These are phyloP conservation scores for Ephemerocybe angulata DNA, from an alignment of 768 basidiomycete genomes.

Conservation along the genomic window DNA sequence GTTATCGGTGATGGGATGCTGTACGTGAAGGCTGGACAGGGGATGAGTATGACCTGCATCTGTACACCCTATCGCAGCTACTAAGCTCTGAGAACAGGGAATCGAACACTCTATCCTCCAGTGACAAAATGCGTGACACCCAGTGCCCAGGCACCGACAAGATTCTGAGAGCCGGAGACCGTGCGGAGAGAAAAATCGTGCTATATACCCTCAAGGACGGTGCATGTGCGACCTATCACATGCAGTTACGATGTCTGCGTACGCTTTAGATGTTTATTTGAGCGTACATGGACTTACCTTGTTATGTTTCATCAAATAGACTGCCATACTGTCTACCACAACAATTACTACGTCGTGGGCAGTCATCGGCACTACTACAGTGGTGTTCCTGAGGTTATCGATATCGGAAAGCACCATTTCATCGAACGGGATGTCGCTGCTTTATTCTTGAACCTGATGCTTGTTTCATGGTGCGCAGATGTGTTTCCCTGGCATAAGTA, in stretches of 20 bases:
- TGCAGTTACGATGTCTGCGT: slow-evolving; percentile 8
- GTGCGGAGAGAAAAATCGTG: slow-evolving; percentile 7
- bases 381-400: slow-evolving; percentile 18
- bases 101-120: slow-evolving; percentile 14
- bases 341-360: slow-evolving; percentile 21
- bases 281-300: slow-evolving; percentile 16
- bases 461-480: slow-evolving; percentile 17
- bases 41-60: too few species aligned
- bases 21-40: too few species aligned
- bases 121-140: slow-evolving; percentile 5
- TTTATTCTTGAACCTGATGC: slow-evolving; percentile 20
- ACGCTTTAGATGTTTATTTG: not conserved
- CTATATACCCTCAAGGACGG: slow-evolving; percentile 11
- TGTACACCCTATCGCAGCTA: too few species aligned
- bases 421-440: slow-evolving; percentile 17
- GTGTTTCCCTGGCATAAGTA: not conserved
- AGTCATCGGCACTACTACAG: slow-evolving; percentile 20
- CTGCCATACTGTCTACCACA: slow-evolving; percentile 15
- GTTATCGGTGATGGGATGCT: too few species aligned
- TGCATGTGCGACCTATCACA: slow-evolving; percentile 12
- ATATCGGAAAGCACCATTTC: slow-evolving; percentile 28
- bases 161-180: not conserved
- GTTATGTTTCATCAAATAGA: not conserved
- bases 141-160: slow-evolving; percentile 2
- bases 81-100: too few species aligned